Evolutionary conservation across 208 protist genomes (phyloP).

Genomic region (Crithidia brevicula): DNA sequence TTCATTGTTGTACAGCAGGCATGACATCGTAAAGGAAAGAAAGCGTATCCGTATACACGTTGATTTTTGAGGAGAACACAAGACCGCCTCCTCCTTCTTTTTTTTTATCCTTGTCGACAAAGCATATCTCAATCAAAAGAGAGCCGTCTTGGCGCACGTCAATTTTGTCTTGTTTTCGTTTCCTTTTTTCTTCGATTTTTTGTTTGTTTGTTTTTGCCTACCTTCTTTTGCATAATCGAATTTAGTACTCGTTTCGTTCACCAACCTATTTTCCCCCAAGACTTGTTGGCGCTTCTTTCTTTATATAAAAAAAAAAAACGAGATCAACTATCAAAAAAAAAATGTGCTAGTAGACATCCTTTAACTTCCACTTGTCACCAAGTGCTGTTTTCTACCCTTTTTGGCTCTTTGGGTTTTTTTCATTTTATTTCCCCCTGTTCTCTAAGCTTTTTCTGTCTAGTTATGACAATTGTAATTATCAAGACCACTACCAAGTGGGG

Average conservation of each 20-base stretch:
- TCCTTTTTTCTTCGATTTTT: neutral
- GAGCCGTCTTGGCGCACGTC: no score
- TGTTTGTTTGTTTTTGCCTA: neutral
- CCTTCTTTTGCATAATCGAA: slow-evolving; percentile 8
- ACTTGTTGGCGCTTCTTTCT: no score
- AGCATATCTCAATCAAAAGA: no score
- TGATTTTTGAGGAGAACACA: neutral
- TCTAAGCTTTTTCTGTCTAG: no score
- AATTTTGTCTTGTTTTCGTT: neutral
- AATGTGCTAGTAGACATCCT: neutral
- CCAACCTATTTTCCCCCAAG: no score
- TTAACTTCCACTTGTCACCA: neutral
- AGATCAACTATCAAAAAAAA: neutral
- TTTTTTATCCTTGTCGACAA: slow-evolving; percentile 1
- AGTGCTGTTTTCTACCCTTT: slow-evolving; percentile 4
- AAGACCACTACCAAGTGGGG: slow-evolving; percentile 7
- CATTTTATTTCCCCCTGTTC: slow-evolving; percentile 18
- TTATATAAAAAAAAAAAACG: slow-evolving; percentile 1
- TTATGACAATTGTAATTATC: slow-evolving; percentile 1
- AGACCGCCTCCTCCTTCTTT: slow-evolving; percentile 2
- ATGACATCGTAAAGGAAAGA: neutral
- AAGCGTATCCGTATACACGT: neutral
- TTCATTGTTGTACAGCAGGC: slow-evolving; percentile 20
- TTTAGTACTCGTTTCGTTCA: neutral
- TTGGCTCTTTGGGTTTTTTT: slow-evolving; percentile 17